Evolutionary conservation across 371 early-diverging fungal species (phyloP).

Genomic region (Mycotypha africana): DNA sequence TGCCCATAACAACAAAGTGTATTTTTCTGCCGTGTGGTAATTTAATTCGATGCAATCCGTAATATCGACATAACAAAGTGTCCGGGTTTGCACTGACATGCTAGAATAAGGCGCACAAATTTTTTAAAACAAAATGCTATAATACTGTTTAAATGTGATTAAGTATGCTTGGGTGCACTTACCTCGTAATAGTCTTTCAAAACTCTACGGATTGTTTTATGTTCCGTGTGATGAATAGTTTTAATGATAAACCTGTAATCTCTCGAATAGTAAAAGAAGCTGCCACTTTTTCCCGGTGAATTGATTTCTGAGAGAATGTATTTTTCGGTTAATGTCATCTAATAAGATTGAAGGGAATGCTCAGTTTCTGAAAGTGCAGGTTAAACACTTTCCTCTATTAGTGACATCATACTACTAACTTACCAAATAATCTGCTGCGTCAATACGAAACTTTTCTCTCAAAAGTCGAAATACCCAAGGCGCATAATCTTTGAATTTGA

Average conservation of each 20-base stretch:
- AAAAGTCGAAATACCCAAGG: constrained; percentile 93
- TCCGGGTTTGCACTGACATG: constrained; percentile 86
- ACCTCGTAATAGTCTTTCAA: constrained; percentile 79
- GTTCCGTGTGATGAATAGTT: constrained; percentile 90
- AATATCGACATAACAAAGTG: constrained; percentile 90
- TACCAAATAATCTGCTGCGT: constrained; percentile 90
- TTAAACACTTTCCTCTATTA: too few relatives aligned
- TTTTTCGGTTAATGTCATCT: constrained; percentile 89
- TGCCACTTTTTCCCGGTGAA: constrained; percentile 92
- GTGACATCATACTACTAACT: too few relatives aligned
- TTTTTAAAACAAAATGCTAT: too few relatives aligned
- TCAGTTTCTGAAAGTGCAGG: too few relatives aligned
- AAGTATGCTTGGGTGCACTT: neutral
- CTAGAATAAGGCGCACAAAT: too few relatives aligned
- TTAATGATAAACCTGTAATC: constrained; percentile 98
- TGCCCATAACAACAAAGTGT: constrained; percentile 98
- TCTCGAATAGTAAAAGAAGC: constrained; percentile 94
- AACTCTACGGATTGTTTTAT: constrained; percentile 83
- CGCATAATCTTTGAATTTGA: constrained; percentile 97
- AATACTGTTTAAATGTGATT: too few relatives aligned
- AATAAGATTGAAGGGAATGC: too few relatives aligned
- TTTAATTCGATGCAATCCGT: constrained; percentile 95
- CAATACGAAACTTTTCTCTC: constrained; percentile 80
- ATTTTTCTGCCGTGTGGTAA: constrained; percentile 88
- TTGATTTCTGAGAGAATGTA: constrained; percentile 91